These are phyloP conservation scores for Pythium monospermum DNA, from an alignment of 352 stramenopile species.

Conservation along the genomic window DNA sequence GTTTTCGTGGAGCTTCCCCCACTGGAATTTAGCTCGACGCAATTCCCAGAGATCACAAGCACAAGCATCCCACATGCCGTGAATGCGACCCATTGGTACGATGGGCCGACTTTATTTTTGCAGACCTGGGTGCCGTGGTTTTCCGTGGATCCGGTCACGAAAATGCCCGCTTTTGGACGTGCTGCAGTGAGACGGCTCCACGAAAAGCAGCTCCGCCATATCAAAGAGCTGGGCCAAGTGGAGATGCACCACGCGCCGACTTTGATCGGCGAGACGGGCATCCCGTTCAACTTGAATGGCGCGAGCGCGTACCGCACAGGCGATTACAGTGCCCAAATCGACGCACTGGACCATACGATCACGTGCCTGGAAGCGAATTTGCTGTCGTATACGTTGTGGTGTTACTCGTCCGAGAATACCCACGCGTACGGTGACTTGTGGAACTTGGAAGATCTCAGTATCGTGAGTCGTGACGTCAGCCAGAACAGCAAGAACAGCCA, in stretches of 20 bases:
- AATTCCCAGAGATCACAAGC: slow-evolving; percentile 62
- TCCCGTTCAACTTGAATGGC: slow-evolving; percentile 66
- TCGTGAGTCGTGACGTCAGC: slow-evolving; percentile 69
- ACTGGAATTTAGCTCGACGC: slow-evolving; percentile 61
- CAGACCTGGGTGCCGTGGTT: slow-evolving; percentile 67
- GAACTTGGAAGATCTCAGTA: slow-evolving; percentile 85
- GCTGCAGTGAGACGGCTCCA: slow-evolving; percentile 55
- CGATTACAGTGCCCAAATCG: slow-evolving; percentile 46
- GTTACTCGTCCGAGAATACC: slow-evolving; percentile 79
- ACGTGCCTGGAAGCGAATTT: slow-evolving; percentile 63
- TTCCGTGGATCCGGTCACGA: slow-evolving; percentile 60
- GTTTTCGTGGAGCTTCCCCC: slow-evolving; percentile 81
- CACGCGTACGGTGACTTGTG: slow-evolving; percentile 77
- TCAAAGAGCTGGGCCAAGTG: slow-evolving; percentile 44
- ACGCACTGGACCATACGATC: slow-evolving; percentile 75
- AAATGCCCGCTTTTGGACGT: slow-evolving; percentile 58
- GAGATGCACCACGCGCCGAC: slow-evolving; percentile 60
- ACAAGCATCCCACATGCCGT: slow-evolving; percentile 53
- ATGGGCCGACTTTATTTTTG: slow-evolving; percentile 86
- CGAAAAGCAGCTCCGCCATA: slow-evolving; percentile 47
- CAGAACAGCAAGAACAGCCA: slow-evolving; percentile 10
- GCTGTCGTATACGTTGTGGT: slow-evolving; percentile 88
- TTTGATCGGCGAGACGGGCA: slow-evolving; percentile 67
- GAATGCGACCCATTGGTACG: slow-evolving; percentile 91
- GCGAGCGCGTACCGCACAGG: slow-evolving; percentile 35